Percentiles rank a stretch among this genome's conserved stretches.
phyloP scores from a whole-genome alignment of 1,284 basidiomycete species.

The Earliella scabrosa region DNA sequence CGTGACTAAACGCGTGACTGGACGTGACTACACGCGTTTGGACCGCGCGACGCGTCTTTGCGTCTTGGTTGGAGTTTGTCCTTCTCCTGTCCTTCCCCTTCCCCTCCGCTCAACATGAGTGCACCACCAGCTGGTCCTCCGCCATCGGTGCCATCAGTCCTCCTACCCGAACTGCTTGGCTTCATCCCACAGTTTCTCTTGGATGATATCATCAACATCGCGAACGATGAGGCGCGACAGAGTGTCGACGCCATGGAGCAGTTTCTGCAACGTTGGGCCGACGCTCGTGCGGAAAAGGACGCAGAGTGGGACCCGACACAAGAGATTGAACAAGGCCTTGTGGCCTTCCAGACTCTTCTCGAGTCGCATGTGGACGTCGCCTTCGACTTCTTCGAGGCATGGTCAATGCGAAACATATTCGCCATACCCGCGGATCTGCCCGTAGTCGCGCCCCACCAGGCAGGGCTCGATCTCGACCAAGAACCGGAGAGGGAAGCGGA shows the following conservation, averaged over 20 bases:
- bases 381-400: slow-evolving; percentile 81
- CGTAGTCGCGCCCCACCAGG: slow-evolving; percentile 72
- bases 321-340: slow-evolving; percentile 74
- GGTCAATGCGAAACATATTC: slow-evolving; percentile 80
- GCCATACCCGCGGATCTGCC: slow-evolving; percentile 65
- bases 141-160: slow-evolving; percentile 46
- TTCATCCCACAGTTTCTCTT: slow-evolving; percentile 72
- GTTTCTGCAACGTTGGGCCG: slow-evolving; percentile 72
- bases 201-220: slow-evolving; percentile 70
- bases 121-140: slow-evolving; percentile 20
- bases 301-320: slow-evolving; percentile 62
- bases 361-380: slow-evolving; percentile 81
- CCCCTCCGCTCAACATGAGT: slow-evolving; percentile 20
- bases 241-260: slow-evolving; percentile 76
- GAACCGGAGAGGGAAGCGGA: slow-evolving; percentile 57
- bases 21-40: slow-evolving; percentile 7
- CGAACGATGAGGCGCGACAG: slow-evolving; percentile 69
- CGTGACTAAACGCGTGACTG: background rate
- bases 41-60: slow-evolving; percentile 7
- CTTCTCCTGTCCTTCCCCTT: too few species aligned
- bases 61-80: background rate
- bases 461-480: slow-evolving; percentile 54
- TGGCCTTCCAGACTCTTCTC: slow-evolving; percentile 77
- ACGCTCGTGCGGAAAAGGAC: slow-evolving; percentile 50
- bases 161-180: slow-evolving; percentile 66